A percentile compares a stretch with the other conserved stretches of the same genome.
Conservation (phyloP, 306 rosid species). For the Nissolia schottii region DNA sequence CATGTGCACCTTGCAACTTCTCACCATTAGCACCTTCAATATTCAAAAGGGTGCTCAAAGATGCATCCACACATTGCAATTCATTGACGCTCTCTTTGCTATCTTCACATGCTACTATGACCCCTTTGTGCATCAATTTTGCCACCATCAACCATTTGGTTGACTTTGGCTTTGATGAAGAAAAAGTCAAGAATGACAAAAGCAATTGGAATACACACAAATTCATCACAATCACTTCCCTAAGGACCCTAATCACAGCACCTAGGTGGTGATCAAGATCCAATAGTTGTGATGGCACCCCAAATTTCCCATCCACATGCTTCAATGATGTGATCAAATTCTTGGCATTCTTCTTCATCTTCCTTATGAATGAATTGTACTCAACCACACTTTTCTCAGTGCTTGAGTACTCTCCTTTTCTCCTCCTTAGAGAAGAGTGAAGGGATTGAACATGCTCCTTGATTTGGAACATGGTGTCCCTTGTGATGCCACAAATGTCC, state of each 20-base stretch:
- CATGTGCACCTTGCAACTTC: conserved; percentile 31
- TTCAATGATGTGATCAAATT: conserved; percentile 34
- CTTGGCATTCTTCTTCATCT: conserved; percentile 53
- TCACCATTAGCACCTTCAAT: conserved; percentile 22
- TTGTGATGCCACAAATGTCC: conserved; percentile 56
- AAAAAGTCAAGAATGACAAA: conserved; percentile 35
- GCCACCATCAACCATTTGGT: conserved; percentile 50
- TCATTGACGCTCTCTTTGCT: conserved; percentile 34
- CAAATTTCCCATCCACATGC: conserved; percentile 44
- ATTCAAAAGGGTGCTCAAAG: conserved; percentile 20
- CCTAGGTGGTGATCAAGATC: conserved; percentile 37
- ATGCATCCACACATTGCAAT: conserved; percentile 38
- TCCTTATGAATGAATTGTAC: conserved; percentile 46
- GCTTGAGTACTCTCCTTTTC: conserved; percentile 52
- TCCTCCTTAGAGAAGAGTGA: conserved; percentile 60
- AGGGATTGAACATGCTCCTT: conserved; percentile 50
- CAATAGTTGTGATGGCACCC: conserved; percentile 15
- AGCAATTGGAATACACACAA: conserved; percentile 34
- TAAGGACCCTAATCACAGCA: conserved; percentile 33
- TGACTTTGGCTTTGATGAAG: conserved; percentile 32
- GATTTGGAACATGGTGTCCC: conserved; percentile 46
- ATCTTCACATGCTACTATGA: conserved; percentile 34
- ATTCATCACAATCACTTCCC: conserved; percentile 39
- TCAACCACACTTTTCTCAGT: conserved; percentile 35
- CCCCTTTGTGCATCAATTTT: conserved; percentile 50